These are phyloP conservation scores for Ceratobasidium sp. DNA, from an alignment of 1,284 basidiomycete genomes.

Conservation along the genomic window DNA sequence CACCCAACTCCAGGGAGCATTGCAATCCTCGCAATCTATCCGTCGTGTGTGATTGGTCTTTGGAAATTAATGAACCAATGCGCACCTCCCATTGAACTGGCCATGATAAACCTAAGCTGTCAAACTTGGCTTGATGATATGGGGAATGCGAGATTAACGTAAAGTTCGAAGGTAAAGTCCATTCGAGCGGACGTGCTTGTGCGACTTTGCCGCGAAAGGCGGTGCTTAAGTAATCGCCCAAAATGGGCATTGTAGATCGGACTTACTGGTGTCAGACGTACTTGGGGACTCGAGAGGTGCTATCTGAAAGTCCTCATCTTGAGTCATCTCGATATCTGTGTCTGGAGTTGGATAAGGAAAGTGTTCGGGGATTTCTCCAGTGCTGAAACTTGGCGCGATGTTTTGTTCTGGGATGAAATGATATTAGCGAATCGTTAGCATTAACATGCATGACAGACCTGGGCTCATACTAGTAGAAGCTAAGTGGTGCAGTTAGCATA, in stretches of 20 bases:
- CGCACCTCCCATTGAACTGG: conserved; percentile 46
- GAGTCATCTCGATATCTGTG: conserved; percentile 15
- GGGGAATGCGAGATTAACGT: conserved; percentile 25
- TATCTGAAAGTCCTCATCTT: neutral
- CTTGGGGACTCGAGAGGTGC: neutral
- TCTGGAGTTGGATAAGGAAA: neutral
- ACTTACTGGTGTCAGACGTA: neutral
- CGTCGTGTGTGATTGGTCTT: neutral
- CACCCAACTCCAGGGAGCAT: conserved; percentile 25
- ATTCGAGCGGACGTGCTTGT: neutral
- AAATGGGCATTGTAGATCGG: neutral
- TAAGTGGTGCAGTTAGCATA: neutral
- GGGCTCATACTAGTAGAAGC: neutral
- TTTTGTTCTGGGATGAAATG: conserved; percentile 13
- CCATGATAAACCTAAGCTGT: conserved; percentile 45
- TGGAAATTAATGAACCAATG: too few species aligned
- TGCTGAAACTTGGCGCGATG: neutral
- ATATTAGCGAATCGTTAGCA: neutral
- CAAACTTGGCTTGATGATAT: conserved; percentile 39
- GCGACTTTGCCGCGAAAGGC: too few species aligned
- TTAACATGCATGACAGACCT: neutral
- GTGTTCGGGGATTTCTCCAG: neutral
- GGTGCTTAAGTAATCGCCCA: neutral
- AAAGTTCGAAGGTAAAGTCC: neutral
- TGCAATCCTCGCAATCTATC: conserved; percentile 37